Conservation (phyloP, 805 yeast genomes). For the Metschnikowia continentalis region DNA sequence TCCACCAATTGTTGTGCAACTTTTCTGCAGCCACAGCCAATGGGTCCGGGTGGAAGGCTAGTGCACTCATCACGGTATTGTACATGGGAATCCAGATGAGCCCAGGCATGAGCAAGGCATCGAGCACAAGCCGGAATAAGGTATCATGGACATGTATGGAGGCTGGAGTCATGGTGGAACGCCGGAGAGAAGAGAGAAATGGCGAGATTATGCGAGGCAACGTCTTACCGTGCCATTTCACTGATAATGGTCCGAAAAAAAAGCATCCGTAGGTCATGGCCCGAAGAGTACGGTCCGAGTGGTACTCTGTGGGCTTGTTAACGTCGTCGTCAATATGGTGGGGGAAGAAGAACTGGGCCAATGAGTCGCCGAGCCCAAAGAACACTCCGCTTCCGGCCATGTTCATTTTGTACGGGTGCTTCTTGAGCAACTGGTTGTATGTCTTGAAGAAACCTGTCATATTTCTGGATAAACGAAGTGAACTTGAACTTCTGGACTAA, state of each 20-base stretch:
- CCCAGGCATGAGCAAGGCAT: conserved; percentile 35
- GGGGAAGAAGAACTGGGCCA: conserved; percentile 40
- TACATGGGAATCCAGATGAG: conserved; percentile 42
- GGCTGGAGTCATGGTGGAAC: conserved; percentile 10
- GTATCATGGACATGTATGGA: conserved; percentile 21
- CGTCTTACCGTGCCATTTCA: conserved; percentile 36
- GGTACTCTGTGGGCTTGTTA: conserved; percentile 20
- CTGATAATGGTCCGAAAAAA: conserved; percentile 38
- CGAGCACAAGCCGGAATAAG: conserved; percentile 26
- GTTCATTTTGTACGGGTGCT: conserved; percentile 51
- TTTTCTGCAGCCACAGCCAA: conserved; percentile 30
- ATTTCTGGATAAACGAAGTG: background rate
- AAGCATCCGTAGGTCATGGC: conserved; percentile 36
- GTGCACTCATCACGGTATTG: conserved; percentile 34
- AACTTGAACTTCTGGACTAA: no score
- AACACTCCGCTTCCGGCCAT: conserved; percentile 49
- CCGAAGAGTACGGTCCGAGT: conserved; percentile 30
- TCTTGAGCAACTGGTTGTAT: conserved; percentile 29
- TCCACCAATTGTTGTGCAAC: conserved; percentile 38
- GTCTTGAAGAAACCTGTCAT: conserved; percentile 16
- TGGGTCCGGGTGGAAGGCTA: conserved; percentile 35
- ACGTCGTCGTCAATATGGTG: conserved; percentile 21
- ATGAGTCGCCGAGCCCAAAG: conserved; percentile 40
- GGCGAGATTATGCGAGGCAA: conserved; percentile 36
- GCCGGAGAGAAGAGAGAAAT: conserved; percentile 19